These are phyloP conservation scores for Oryza officinalis DNA, from an alignment of 176 grass and related monocot genomes.

Conservation along the genomic window DNA sequence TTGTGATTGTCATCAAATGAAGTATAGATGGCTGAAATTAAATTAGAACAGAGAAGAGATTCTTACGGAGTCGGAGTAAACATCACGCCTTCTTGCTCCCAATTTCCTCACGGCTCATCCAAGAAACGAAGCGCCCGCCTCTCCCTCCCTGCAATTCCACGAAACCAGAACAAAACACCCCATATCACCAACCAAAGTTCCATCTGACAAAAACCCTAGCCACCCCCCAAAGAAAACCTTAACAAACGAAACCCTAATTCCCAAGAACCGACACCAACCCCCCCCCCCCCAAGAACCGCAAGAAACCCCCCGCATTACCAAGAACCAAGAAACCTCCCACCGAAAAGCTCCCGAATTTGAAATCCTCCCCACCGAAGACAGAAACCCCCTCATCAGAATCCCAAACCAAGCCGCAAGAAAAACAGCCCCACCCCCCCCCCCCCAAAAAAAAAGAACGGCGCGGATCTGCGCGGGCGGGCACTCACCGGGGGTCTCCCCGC, in stretches of 20 bases:
- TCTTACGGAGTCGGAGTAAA: constrained; percentile 56
- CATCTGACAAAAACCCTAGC: constrained; percentile 39
- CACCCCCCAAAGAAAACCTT: constrained; percentile 19
- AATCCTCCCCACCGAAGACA: background rate
- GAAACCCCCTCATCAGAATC: constrained; percentile 11
- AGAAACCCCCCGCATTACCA: constrained; percentile 31
- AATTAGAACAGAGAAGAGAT: no score
- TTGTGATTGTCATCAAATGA: no score
- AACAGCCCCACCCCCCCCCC: background rate
- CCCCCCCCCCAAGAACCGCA: background rate
- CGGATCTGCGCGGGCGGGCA: constrained; percentile 36
- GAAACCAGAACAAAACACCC: background rate
- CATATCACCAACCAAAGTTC: constrained; percentile 14
- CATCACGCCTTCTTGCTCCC: constrained; percentile 51
- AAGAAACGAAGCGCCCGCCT: constrained; percentile 18
- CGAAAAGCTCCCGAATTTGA: background rate
- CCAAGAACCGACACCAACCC: constrained; percentile 24
- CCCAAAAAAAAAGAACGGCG: background rate
- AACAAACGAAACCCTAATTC: constrained; percentile 50
- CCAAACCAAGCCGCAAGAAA: constrained; percentile 15
- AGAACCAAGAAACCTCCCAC: background rate
- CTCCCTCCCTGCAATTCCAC: constrained; percentile 25
- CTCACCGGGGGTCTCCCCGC: constrained; percentile 34
- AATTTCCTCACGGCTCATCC: constrained; percentile 30
- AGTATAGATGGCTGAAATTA: no score